These are phyloP conservation scores for Xylariaceae sp. DNA, from an alignment of 2,329 filamentous ascomycete species.

Conservation along the genomic window DNA sequence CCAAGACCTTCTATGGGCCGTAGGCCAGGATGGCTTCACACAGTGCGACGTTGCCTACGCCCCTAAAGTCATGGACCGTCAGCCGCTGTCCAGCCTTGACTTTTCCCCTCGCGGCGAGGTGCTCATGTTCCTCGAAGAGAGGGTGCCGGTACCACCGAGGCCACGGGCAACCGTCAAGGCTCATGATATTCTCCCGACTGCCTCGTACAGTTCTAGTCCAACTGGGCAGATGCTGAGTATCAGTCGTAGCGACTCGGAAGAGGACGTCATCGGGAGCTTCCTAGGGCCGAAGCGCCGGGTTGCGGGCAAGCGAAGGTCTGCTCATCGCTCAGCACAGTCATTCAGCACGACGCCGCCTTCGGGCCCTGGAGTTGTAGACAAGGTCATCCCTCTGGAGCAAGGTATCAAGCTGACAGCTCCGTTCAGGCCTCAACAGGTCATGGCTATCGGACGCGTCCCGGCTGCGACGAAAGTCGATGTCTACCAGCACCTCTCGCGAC, in stretches of 20 bases:
- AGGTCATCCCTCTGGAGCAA: constrained; percentile 50
- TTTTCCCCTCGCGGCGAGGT: constrained; percentile 57
- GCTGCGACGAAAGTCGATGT: constrained; percentile 44
- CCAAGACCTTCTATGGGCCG: constrained; percentile 62
- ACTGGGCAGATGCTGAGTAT: constrained; percentile 47
- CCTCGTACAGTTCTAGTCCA: constrained; percentile 45
- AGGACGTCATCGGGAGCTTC: constrained; percentile 58
- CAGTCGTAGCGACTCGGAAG: constrained; percentile 60
- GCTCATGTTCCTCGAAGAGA: constrained; percentile 57
- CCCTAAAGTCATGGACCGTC: constrained; percentile 56
- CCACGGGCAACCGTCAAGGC: constrained; percentile 30
- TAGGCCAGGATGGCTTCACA: constrained; percentile 57
- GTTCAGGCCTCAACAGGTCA: constrained; percentile 56
- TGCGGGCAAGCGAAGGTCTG: constrained; percentile 38
- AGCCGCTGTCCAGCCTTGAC: constrained; percentile 54
- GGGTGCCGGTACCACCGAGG: constrained; percentile 41
- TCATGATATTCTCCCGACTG: constrained; percentile 29
- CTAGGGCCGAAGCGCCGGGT: constrained; percentile 42
- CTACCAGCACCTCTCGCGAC: constrained; percentile 51
- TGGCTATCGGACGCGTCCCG: constrained; percentile 56
- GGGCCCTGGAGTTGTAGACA: constrained; percentile 35
- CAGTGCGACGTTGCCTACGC: constrained; percentile 63
- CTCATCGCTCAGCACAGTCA: constrained; percentile 37
- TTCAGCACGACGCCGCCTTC: constrained; percentile 53
- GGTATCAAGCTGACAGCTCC: constrained; percentile 52